Percentiles rank a stretch among this genome's conserved stretches.
Evolutionary conservation across 148 eudicot genomes (phyloP).

Genomic region (Nyssa sinensis): DNA sequence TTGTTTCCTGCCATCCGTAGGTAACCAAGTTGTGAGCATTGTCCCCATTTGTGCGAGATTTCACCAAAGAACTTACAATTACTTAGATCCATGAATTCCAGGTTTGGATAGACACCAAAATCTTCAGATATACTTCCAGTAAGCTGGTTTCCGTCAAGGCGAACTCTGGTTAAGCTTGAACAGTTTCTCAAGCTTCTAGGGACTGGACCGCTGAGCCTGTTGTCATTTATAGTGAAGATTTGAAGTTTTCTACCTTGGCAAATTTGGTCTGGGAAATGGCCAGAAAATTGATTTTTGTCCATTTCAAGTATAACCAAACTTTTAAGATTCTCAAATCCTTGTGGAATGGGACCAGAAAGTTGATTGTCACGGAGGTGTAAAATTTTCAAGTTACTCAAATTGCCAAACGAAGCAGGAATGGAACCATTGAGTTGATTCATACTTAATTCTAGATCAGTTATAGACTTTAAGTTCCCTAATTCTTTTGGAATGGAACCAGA

Average conservation of each 20-base stretch:
- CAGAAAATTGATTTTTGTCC: slow-evolving; percentile 26
- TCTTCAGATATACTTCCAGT: slow-evolving; percentile 10
- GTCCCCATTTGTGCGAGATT: too few species aligned
- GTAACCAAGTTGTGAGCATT: slow-evolving; percentile 17
- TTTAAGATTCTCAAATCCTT: too few species aligned
- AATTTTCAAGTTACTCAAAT: too few species aligned
- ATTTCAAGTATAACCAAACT: background rate
- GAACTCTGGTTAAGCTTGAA: slow-evolving; percentile 11
- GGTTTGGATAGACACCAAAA: slow-evolving; percentile 29
- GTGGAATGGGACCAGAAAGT: too few species aligned
- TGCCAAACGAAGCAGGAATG: too few species aligned
- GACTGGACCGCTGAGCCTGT: too few species aligned
- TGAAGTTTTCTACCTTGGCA: slow-evolving; percentile 22
- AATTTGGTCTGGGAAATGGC: slow-evolving; percentile 17
- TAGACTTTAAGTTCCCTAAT: too few species aligned
- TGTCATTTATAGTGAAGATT: slow-evolving; percentile 20
- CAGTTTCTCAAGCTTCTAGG: slow-evolving; percentile 30
- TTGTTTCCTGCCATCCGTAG: slow-evolving; percentile 23
- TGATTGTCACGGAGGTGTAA: too few species aligned
- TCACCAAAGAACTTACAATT: too few species aligned
- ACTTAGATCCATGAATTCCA: slow-evolving; percentile 20
- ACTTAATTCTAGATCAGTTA: too few species aligned
- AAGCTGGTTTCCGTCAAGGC: slow-evolving; percentile 32
- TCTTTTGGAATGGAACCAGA: too few species aligned
- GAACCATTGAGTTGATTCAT: too few species aligned